Percentiles rank a stretch among this genome's conserved stretches.
Evolutionary conservation across 371 early-diverging fungal genomes (phyloP).

Genomic region (Paraphysoderma sedebokerense): DNA sequence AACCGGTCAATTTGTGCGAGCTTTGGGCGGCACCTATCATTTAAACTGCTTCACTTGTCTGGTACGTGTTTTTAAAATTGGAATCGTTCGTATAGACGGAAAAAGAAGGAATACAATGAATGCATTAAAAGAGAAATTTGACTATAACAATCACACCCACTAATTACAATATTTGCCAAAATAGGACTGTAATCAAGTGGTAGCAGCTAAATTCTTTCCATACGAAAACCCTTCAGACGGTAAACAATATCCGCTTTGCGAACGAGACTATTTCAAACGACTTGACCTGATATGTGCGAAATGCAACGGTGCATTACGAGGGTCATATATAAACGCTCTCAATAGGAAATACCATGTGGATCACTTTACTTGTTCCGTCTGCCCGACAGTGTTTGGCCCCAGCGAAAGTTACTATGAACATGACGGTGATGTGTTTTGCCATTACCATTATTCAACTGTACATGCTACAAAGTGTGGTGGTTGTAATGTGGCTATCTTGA

Average conservation of each 20-base stretch:
- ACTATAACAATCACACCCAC: too few species aligned
- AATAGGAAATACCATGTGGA: slow-evolving; percentile 82
- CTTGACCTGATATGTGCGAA: slow-evolving; percentile 67
- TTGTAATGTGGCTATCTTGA: slow-evolving; percentile 77
- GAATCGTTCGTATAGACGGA: too few species aligned
- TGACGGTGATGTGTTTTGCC: slow-evolving; percentile 70
- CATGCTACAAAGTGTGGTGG: slow-evolving; percentile 82
- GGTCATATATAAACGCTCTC: slow-evolving; percentile 80
- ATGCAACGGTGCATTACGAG: slow-evolving; percentile 75
- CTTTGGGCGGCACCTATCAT: slow-evolving; percentile 72
- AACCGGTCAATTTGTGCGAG: slow-evolving; percentile 75
- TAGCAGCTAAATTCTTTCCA: slow-evolving; percentile 79
- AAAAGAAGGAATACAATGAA: too few species aligned
- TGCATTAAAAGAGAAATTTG: too few species aligned
- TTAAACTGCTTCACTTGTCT: slow-evolving; percentile 82
- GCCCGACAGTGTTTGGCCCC: slow-evolving; percentile 79
- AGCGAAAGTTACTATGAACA: slow-evolving; percentile 88
- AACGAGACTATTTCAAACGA: slow-evolving; percentile 75
- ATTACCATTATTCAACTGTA: slow-evolving; percentile 69
- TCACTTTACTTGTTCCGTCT: slow-evolving; percentile 88
- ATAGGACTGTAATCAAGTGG: slow-evolving; percentile 71
- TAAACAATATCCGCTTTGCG: slow-evolving; percentile 49
- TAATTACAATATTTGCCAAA: too few species aligned
- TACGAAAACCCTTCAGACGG: slow-evolving; percentile 39
- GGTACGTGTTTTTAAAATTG: slow-evolving; percentile 34